Percentiles rank a stretch among this genome's conserved stretches.
These are phyloP conservation scores for Ambrosia hybrid DNA, from an alignment of 140 eudicot genomes.

Conservation along the genomic window DNA sequence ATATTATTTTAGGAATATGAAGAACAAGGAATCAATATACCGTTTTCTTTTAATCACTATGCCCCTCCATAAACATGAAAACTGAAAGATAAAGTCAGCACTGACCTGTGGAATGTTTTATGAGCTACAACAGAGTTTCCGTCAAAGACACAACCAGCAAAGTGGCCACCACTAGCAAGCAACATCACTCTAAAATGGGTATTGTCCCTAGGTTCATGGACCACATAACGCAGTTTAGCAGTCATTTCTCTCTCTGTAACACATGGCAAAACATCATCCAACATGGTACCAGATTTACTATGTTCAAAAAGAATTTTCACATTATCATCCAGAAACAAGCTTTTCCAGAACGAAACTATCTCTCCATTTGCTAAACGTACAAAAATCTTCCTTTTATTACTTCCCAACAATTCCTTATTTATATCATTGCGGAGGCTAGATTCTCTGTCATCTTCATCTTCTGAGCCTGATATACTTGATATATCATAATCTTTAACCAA, in stretches of 20 bases:
- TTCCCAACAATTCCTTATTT: conserved; percentile 41
- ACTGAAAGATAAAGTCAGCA: conserved; percentile 6
- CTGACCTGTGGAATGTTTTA: conserved; percentile 91
- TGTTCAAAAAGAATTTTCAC: conserved; percentile 49
- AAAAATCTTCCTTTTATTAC: conserved; percentile 53
- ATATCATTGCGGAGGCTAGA: conserved; percentile 32
- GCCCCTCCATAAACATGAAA: conserved; percentile 6
- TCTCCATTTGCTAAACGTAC: conserved; percentile 69
- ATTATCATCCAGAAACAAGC: conserved; percentile 67
- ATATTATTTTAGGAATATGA: background rate
- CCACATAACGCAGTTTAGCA: conserved; percentile 47
- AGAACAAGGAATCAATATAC: background rate
- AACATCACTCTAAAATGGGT: conserved; percentile 74
- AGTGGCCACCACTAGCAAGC: conserved; percentile 93
- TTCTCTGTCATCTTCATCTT: conserved; percentile 76
- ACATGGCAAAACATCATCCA: conserved; percentile 34
- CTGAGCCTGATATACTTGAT: conserved; percentile 95
- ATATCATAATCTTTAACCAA: conserved; percentile 68
- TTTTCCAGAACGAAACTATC: conserved; percentile 58
- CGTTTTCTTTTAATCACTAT: background rate
- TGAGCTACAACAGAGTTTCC: conserved; percentile 85
- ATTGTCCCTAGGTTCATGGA: conserved; percentile 66
- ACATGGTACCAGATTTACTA: conserved; percentile 36
- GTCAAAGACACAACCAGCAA: conserved; percentile 99
- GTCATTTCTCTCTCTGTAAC: conserved; percentile 59